A percentile compares a stretch with the other conserved stretches of the same genome.
Conservation (phyloP, 306 rosid genomes). For the Abrus pulchellus region DNA sequence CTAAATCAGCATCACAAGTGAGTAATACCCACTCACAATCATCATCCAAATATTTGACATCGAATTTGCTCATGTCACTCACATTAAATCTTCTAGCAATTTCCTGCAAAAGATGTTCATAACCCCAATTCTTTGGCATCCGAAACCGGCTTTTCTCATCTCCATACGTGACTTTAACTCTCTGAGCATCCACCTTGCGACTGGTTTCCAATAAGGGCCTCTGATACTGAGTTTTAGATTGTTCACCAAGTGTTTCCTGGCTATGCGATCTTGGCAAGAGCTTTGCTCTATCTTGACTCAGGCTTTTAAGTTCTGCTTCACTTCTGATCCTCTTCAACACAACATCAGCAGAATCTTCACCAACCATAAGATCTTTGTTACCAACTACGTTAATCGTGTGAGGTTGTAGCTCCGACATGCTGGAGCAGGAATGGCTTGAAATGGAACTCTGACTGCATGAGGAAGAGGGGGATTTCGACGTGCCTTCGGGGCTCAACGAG, state of each 20-base stretch:
- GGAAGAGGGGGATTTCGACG: slow-evolving; percentile 75
- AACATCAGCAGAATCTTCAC: slow-evolving; percentile 53
- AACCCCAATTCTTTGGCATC: slow-evolving; percentile 63
- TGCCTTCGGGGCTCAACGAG: slow-evolving; percentile 58
- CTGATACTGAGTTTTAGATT: slow-evolving; percentile 43
- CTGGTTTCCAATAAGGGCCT: slow-evolving; percentile 29
- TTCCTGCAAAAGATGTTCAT: slow-evolving; percentile 69
- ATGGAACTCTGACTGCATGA: slow-evolving; percentile 76
- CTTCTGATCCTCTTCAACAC: slow-evolving; percentile 74
- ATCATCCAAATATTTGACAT: slow-evolving; percentile 91
- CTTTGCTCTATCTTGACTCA: slow-evolving; percentile 49
- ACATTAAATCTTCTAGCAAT: slow-evolving; percentile 68
- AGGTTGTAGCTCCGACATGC: slow-evolving; percentile 60
- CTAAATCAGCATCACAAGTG: slow-evolving; percentile 90
- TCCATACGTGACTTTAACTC: slow-evolving; percentile 77
- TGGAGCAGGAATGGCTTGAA: slow-evolving; percentile 87
- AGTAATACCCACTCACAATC: slow-evolving; percentile 91
- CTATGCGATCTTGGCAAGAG: slow-evolving; percentile 69
- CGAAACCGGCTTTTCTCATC: slow-evolving; percentile 87
- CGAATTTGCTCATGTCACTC: slow-evolving; percentile 66
- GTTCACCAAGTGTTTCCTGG: slow-evolving; percentile 67
- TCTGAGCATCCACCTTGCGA: slow-evolving; percentile 49
- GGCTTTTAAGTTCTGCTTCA: slow-evolving; percentile 69
- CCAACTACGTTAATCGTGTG: slow-evolving; percentile 43
- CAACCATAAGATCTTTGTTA: slow-evolving; percentile 53